Evolutionary conservation across 2,329 filamentous ascomycete genomes (phyloP), one percentile per base, ranked within the genome.

Genomic region (Lizonia empirigonia): DNA sequence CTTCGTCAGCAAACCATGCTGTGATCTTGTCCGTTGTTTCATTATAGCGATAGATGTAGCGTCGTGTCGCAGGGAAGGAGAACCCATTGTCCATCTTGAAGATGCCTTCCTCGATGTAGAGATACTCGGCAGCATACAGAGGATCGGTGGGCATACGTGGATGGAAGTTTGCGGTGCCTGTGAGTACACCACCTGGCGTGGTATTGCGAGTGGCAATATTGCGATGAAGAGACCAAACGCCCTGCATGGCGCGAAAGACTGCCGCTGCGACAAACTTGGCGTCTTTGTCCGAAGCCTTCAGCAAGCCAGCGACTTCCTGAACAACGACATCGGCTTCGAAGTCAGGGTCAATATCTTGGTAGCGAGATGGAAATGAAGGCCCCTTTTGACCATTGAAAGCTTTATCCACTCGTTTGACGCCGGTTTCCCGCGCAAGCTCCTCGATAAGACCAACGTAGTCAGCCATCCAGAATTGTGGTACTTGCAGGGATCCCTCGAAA

Each of bases 401-500:
- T 58, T 67, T 13, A 58, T 80, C 23, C 64, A 69, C 63, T 3
- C 79, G 74, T 12, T 58, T 27, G 7, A 91, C 76, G 0, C 75
- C 78, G 2, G 90, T 75, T 0, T 84, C 81, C 2, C 78, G 69
- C 10, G 85, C 78, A 51, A 92, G 85, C 10, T 88, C 83, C 58
- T 91, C 85, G 79, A 93, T 86, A 10, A 93, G 73, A 54, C 85
- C 92, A 7, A 85, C 73, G 68, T 92, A 93, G 70, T 95, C 90
- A 8, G 86, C 86, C 86, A 93, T 92, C 29, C 89, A 90, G 60
- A 91, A 94, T 62, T 94, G 90, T 1, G 80, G 54, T 70, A 87
- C 59, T 77, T 80, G 8, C 73, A 78, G 37, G 8, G 55, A 48
- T 7, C 40, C 60, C 1, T 62, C 60, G 4, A 47, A 48, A 22